A percentile compares a stretch with the other conserved stretches of the same genome.
Conservation (phyloP, 2,329 filamentous ascomycete genomes). For the Fusarium albidum region DNA sequence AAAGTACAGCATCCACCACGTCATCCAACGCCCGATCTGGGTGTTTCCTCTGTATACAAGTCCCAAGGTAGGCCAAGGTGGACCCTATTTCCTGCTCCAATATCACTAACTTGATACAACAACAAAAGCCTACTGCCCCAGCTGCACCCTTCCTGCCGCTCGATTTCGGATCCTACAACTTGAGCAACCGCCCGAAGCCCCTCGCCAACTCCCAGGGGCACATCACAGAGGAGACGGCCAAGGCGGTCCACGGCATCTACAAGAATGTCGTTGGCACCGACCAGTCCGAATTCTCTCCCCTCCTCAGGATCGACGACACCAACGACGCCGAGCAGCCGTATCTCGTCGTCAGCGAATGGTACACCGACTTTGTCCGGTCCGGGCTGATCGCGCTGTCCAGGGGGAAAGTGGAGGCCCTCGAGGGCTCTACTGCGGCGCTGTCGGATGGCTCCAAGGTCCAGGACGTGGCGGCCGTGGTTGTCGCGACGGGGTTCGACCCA, state of each 20-base stretch:
- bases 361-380: conserved; percentile 76
- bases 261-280: conserved; percentile 58
- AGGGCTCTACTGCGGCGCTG: conserved; percentile 47
- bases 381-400: conserved; percentile 62
- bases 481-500: conserved; percentile 79
- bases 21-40: conserved; percentile 76
- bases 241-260: conserved; percentile 60
- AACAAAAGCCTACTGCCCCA: conserved; percentile 54
- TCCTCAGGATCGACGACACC: conserved; percentile 49
- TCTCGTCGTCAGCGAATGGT: conserved; percentile 75
- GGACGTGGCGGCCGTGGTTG: conserved; percentile 71
- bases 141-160: conserved; percentile 74
- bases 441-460: conserved; percentile 49
- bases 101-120: background rate
- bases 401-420: conserved; percentile 53
- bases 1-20: conserved; percentile 70
- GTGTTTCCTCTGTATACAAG: conserved; percentile 69
- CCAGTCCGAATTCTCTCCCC: conserved; percentile 59
- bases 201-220: conserved; percentile 72
- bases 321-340: conserved; percentile 65
- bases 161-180: conserved; percentile 77
- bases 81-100: rapidly evolving
- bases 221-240: conserved; percentile 66
- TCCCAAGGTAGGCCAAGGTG: conserved; percentile 51
- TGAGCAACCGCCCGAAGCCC: conserved; percentile 66